Evolutionary conservation across 352 stramenopile genomes (phyloP), one percentile per base, ranked within the genome.

Genomic region (Aphanomyces euteiches): DNA sequence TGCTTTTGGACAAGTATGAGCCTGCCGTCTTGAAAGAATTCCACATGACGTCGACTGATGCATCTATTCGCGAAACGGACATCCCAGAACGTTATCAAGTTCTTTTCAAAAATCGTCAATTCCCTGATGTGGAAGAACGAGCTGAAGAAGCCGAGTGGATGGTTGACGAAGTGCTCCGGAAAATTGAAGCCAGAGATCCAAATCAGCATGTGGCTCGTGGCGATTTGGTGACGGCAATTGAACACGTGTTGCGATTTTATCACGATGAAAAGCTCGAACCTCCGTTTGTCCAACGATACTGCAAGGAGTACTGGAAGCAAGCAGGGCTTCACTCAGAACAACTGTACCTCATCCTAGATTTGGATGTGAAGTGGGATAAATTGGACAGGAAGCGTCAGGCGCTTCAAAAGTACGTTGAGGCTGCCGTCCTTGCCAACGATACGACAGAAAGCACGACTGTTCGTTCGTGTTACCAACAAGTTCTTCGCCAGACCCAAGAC

Each of bases 341-440:
- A 47, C 50, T 96, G 50, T 96, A 93, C 64, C 81, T 94, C 50
- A 96, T 96, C 65, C 67, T 92, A 38, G 88, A 96, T 59, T 75
- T 96, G 6, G 88, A 96, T 73, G 73, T 91, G 17, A 96, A 93
- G 59, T 96, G 86, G 85, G 88, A 96, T 72, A 96, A 96, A 66
- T 64, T 96, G 38, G 74, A 96, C 45, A 83, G 86, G 4, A 96
- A 96, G 71, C 80, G 85, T 41, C 82, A 78, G 66, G 90, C 83
- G 12, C 85, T 96, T 36, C 80, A 94, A 73, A 79, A 72, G 15
- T 83, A 85, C 6, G 82, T 93, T 60, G 76, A 93, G 74, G 75
- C 82, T 6, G 74, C 80, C 2, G 82, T 94, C 1, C 84, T 94
- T 63, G 78, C 76, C 7, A 85, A 85, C 12, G 83, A 75, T 38